Percentiles rank a stretch among this genome's conserved stretches.
These are phyloP conservation scores for Cercospora nicotianae DNA, from an alignment of 2,329 filamentous ascomycete species.

Conservation along the genomic window DNA sequence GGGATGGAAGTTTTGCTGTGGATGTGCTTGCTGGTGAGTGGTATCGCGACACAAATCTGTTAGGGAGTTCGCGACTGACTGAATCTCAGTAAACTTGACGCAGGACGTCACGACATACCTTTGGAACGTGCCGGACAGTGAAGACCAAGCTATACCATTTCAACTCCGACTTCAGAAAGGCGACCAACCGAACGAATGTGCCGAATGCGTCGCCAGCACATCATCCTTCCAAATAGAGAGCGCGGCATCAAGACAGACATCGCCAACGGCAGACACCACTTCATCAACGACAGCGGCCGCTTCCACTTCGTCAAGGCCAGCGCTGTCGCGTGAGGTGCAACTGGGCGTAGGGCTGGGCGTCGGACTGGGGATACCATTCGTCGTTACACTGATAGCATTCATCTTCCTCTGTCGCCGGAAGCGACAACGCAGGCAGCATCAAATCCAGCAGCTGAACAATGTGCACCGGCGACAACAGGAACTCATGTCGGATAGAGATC, in stretches of 20 bases:
- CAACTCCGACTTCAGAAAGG: conserved; percentile 19
- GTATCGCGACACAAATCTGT: neutral
- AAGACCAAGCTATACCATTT: neutral
- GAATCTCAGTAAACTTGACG: conserved; percentile 10
- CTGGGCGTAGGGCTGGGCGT: conserved; percentile 16
- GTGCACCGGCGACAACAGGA: conserved; percentile 3
- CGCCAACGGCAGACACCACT: neutral
- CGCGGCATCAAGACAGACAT: neutral
- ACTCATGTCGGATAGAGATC: neutral
- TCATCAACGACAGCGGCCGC: neutral
- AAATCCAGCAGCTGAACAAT: conserved; percentile 11
- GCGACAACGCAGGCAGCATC: conserved; percentile 11
- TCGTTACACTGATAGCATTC: conserved; percentile 4
- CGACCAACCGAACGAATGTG: conserved; percentile 17
- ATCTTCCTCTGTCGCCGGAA: conserved; percentile 5
- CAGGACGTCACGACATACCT: conserved; percentile 12
- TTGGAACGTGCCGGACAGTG: conserved; percentile 6
- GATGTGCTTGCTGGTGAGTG: conserved; percentile 22
- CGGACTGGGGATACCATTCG: conserved; percentile 12
- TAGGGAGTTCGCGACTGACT: neutral
- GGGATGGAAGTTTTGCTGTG: conserved; percentile 19
- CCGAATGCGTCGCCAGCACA: conserved; percentile 13
- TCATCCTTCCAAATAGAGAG: conserved; percentile 2
- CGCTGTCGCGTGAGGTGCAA: conserved; percentile 7
- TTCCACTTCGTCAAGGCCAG: neutral